These are phyloP conservation scores for Lepiota subincarnata DNA, from an alignment of 768 basidiomycete genomes.

Conservation along the genomic window DNA sequence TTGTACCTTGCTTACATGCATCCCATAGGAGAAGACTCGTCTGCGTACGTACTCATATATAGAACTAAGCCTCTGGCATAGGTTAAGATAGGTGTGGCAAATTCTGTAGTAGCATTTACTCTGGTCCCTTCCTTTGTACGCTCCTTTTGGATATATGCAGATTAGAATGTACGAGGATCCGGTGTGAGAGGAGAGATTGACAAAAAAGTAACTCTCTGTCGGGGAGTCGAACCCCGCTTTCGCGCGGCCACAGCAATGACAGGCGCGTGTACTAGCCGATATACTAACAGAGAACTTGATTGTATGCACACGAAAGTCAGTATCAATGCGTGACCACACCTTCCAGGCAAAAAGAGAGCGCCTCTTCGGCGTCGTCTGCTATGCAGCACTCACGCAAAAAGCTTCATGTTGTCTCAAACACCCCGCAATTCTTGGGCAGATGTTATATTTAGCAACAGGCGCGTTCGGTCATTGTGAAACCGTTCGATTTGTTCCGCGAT, in stretches of 20 bases:
- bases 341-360: too few relatives aligned
- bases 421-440: background rate
- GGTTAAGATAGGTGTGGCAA: too few relatives aligned
- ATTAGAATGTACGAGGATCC: too few relatives aligned
- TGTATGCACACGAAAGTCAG: background rate
- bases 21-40: conserved; percentile 50
- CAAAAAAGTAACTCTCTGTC: conserved; percentile 12
- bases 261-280: conserved; percentile 17
- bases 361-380: too few relatives aligned
- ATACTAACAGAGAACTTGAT: conserved; percentile 11
- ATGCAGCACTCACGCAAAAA: too few relatives aligned
- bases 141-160: too few relatives aligned
- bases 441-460: conserved; percentile 5
- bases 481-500: background rate
- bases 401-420: too few relatives aligned
- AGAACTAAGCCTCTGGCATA: conserved; percentile 11
- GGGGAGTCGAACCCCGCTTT: conserved; percentile 19
- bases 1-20: conserved; percentile 65
- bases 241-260: conserved; percentile 13
- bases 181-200: background rate
- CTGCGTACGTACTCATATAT: conserved; percentile 17
- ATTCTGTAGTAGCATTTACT: too few relatives aligned
- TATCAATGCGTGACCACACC: too few relatives aligned
- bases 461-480: conserved; percentile 4
- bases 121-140: too few relatives aligned